Conservation (phyloP, 768 basidiomycete species). For the Leccinellum luteum region DNA sequence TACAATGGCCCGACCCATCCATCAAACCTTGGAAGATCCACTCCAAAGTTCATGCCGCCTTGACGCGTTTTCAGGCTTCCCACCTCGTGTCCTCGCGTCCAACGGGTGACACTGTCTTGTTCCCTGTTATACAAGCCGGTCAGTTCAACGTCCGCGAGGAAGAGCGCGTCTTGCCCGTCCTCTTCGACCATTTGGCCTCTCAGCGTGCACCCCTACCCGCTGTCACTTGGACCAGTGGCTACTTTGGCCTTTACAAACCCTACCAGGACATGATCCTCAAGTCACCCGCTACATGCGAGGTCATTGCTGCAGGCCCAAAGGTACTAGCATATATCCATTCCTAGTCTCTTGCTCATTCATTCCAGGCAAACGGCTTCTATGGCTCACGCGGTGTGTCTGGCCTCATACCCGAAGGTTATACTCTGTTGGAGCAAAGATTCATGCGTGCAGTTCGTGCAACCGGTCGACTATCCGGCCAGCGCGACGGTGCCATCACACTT, state of each 20-base stretch:
- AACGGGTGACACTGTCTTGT: slow-evolving; percentile 49
- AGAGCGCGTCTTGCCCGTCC: slow-evolving; percentile 54
- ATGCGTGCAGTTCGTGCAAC: slow-evolving; percentile 60
- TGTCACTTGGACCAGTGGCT: slow-evolving; percentile 89
- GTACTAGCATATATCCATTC: slow-evolving; percentile 38
- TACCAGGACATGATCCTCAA: slow-evolving; percentile 75
- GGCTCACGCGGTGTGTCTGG: slow-evolving; percentile 87
- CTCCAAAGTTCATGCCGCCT: slow-evolving; percentile 49
- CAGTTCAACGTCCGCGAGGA: slow-evolving; percentile 87
- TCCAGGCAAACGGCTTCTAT: slow-evolving; percentile 93
- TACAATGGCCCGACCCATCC: slow-evolving; percentile 66
- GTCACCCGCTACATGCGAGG: slow-evolving; percentile 56
- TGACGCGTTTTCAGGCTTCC: slow-evolving; percentile 59
- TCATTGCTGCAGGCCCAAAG: slow-evolving; percentile 86
- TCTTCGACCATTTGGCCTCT: slow-evolving; percentile 51
- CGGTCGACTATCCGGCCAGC: slow-evolving; percentile 33
- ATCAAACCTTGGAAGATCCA: slow-evolving; percentile 73
- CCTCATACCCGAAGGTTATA: slow-evolving; percentile 95
- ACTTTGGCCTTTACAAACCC: slow-evolving; percentile 81
- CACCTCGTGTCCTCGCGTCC: slow-evolving; percentile 16
- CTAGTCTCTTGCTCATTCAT: slow-evolving; percentile 1
- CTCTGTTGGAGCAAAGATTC: slow-evolving; percentile 81
- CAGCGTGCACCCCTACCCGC: slow-evolving; percentile 35
- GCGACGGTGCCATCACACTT: slow-evolving; percentile 55
- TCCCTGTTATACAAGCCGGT: slow-evolving; percentile 88